These are phyloP conservation scores for Eutrema salsugineum DNA, from an alignment of 441 rosid species.

Conservation along the genomic window DNA sequence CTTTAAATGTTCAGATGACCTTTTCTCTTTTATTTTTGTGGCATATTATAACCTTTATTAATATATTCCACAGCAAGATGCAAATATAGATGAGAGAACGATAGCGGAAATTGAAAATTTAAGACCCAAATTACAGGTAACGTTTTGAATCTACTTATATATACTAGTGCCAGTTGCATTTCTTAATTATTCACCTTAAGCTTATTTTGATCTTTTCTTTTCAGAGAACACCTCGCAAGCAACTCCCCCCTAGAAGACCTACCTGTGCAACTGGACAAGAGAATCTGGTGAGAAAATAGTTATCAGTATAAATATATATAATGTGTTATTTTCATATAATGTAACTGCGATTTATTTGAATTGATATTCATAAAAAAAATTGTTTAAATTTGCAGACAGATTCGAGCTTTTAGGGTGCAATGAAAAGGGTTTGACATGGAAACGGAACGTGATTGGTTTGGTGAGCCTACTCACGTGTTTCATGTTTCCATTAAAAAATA, in stretches of 20 bases:
- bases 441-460: constrained; percentile 24
- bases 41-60: not conserved
- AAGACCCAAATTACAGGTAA: constrained; percentile 67
- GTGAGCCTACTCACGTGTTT: constrained; percentile 25
- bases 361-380: not conserved
- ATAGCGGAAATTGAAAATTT: constrained; percentile 53
- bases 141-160: not conserved
- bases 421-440: constrained; percentile 1
- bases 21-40: not conserved
- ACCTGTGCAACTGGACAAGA: constrained; percentile 53
- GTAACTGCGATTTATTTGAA: not conserved
- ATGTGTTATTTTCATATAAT: not conserved
- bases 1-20: not conserved
- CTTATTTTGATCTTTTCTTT: not conserved
- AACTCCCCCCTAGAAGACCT: constrained; percentile 68
- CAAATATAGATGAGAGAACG: constrained; percentile 41
- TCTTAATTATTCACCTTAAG: not conserved
- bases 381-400: constrained; percentile 15
- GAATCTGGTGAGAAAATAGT: constrained; percentile 35
- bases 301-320: not conserved
- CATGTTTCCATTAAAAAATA: constrained; percentile 11
- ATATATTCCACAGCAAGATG: constrained; percentile 55
- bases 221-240: constrained; percentile 69
- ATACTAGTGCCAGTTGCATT: not conserved
- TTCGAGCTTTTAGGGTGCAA: constrained; percentile 21